phyloP scores from a whole-genome alignment of 768 basidiomycete genomes.

The Strobilomyces dryophilus region DNA sequence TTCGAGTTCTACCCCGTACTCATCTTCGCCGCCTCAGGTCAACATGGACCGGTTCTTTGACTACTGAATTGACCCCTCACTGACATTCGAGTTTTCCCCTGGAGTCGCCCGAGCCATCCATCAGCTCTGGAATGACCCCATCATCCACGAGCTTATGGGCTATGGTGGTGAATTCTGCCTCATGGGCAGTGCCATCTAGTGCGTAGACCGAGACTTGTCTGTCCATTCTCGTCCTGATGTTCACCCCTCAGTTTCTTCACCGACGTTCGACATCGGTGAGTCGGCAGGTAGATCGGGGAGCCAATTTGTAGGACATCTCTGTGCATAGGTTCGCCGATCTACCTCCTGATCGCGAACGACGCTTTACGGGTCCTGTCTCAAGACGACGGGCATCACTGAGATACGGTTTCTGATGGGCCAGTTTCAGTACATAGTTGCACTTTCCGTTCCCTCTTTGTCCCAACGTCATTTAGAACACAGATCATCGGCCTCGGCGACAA shows the following conservation, averaged over 20 bases:
- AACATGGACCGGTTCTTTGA: constrained; percentile 59
- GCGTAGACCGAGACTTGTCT: constrained; percentile 27
- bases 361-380: constrained; percentile 84
- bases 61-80: constrained; percentile 43
- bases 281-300: too few relatives aligned
- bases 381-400: constrained; percentile 89
- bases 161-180: too few relatives aligned
- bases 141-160: too few relatives aligned
- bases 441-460: neutral
- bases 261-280: too few relatives aligned
- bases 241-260: neutral
- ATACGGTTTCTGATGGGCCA: constrained; percentile 75
- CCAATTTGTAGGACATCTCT: too few relatives aligned
- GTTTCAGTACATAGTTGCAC: constrained; percentile 41
- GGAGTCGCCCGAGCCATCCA: constrained; percentile 68
- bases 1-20: neutral
- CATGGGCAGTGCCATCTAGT: constrained; percentile 95
- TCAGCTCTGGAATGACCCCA: constrained; percentile 33
- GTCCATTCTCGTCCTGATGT: neutral
- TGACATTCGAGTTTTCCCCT: constrained; percentile 46
- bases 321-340: constrained; percentile 77
- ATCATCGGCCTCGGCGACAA: too few relatives aligned
- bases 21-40: constrained; percentile 15
- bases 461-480: neutral
- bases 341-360: constrained; percentile 82